Base-by-base conservation (phyloP, 1,284 basidiomycete genomes). In the Somion occarium region DNA sequence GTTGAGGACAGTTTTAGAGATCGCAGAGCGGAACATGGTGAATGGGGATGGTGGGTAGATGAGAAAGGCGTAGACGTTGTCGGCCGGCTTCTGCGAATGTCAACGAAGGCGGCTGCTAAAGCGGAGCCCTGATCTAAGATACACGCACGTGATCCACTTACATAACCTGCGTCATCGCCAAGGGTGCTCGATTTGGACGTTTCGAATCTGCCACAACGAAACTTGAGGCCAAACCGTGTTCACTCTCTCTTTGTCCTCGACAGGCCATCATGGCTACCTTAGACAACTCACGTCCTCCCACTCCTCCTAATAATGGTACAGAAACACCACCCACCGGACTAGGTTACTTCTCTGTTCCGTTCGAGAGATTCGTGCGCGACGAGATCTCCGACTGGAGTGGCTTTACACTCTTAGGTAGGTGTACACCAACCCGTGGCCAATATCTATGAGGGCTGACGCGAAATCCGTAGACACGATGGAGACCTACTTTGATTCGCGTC, bases 401-500 rank as follows among this genome's bases (percentile, higher is more conserved):
- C 5, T 88, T 91, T 59, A 89, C 88, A 11, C 70, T 90, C 23
- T 72, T 90, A n/a, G 87, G 88, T 86, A n/a, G 88, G 87, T 86
- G 48, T 19, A 68, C 58, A 24, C 19, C n/a, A 20, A 26, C 24
- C 44, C 43, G 26, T 22, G 20, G 7, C 13, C 20, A 22, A 41
- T 9, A 9, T 18, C 39, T 41, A 5, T 41, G 39, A 18, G 9
- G 18, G 19, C 39, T 41, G 20, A 41, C 15, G 20, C 39, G 25
- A 44, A 23, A 41, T 12, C 13, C 19, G 39, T 19, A 89, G 88
- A 91, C 64, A 91, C 89, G n/a, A 73, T 92, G 68, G 90, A 93
- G 67, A 93, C 91, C 1, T 93, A 85, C 64, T 91, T 90, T 61
- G 92, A 96, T 69, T 93, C 93, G 2, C 85, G 91, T 57, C 74